Percentiles rank a stretch among this genome's conserved stretches.
Conservation (phyloP, 805 yeast species). For the Sugiyamaella marilandica region DNA sequence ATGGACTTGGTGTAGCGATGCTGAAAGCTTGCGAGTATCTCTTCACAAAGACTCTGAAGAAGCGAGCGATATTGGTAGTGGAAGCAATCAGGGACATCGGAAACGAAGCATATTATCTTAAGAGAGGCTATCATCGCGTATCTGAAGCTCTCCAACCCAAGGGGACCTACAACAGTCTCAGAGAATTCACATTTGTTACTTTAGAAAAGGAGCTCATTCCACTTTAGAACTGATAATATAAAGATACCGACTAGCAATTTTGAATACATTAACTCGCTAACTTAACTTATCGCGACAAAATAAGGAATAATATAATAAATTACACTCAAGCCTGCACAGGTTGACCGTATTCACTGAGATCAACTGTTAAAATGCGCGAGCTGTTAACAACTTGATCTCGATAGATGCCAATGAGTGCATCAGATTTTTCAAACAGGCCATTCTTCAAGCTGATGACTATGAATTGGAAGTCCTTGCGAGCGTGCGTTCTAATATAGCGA, state of each 20-base stretch:
- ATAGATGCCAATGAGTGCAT: slow-evolving; percentile 88
- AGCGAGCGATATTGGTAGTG: not conserved
- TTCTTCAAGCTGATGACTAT: slow-evolving; percentile 90
- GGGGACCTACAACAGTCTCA: not conserved
- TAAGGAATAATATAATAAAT: not conserved
- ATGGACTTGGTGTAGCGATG: slow-evolving; percentile 3
- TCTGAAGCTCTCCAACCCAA: not conserved
- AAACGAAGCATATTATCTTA: slow-evolving; percentile 4
- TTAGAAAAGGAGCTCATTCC: not conserved
- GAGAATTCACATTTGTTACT: not conserved
- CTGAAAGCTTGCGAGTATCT: slow-evolving; percentile 2
- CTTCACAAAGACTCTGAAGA: not conserved
- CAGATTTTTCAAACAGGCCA: slow-evolving; percentile 80
- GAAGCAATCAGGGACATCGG: slow-evolving; percentile 8
- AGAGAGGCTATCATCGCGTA: not conserved
- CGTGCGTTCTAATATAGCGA: slow-evolving; percentile 69
- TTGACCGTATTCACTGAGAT: slow-evolving; percentile 14
- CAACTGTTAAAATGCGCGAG: slow-evolving; percentile 24
- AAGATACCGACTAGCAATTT: not conserved
- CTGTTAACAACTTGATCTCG: slow-evolving; percentile 25
- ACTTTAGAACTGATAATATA: not conserved
- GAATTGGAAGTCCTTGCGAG: slow-evolving; percentile 72
- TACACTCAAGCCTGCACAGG: not conserved
- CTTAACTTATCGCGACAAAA: too few species aligned
- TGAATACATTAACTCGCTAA: not conserved